Evolutionary conservation across 2,329 filamentous ascomycete species (phyloP), one percentile per base, ranked within the genome.

Genomic region (Cercospora citrullina): DNA sequence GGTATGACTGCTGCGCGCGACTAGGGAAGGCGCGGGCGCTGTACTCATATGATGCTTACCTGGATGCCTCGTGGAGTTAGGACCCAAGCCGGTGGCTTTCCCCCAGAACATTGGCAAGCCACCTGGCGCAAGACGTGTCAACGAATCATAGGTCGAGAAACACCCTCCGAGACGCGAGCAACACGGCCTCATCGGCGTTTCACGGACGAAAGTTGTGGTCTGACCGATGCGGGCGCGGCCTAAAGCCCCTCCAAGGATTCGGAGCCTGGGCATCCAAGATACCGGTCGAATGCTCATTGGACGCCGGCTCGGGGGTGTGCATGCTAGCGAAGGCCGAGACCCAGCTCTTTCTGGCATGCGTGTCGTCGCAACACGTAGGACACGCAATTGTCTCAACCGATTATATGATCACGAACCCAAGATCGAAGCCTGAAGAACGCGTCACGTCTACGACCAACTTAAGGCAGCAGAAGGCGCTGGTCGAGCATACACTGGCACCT

Each of bases 321-420:
- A 59, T 5, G 28, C 30, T 59, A 59, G 55, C 55, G 55, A 59
- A n/a, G 55, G 55, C 45, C 51, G 62, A 58, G 31, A 30, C 62
- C 31, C 26, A 55, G 9, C 21, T 63, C n/a, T 30, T 31, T 55
- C 61, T 55, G 31, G 42, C 61, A 62, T 45, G 61, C 55, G 23
- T 45, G 18, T 26, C 23, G 28, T 36, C n/a, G 18, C 39, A 30
- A 42, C 51, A 16, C 61, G 18, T 10, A 36, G 18, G 28, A 53
- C 61, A 55, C 48, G 61, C 45, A 55, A 53, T 23, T 30, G 31
- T 57, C 48, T 64, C 62, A 64, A 36, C 62, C 62, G 51, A 64
- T 62, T 30, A 31, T 33, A 33, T 33, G 28, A n/a, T 36, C 28
- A 14, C 55, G 31, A n/a, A 30, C 28, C 55, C 55, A 30, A 33